Evolutionary conservation across 495 filamentous ascomycete genomes (phyloP).

Genomic region (Astrothelium macrocarpum): DNA sequence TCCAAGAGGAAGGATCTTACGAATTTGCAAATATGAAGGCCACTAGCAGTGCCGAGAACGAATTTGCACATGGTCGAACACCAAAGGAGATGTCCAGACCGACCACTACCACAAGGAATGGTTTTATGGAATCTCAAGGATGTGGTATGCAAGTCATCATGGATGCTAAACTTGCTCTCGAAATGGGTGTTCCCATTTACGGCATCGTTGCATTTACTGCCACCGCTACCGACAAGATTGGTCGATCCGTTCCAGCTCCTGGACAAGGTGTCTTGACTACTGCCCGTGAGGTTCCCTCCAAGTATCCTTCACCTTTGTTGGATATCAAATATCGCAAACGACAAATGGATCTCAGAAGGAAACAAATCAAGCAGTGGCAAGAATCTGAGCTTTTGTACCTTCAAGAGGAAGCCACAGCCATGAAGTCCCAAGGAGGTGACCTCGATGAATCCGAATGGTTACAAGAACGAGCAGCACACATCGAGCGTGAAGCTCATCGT

Average conservation of each 20-base stretch:
- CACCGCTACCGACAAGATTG: slow-evolving; percentile 99
- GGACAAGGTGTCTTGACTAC: slow-evolving; percentile 97
- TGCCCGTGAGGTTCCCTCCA: slow-evolving; percentile 78
- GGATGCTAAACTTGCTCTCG: slow-evolving; percentile 87
- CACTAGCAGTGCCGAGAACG: slow-evolving; percentile 92
- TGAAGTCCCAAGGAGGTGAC: slow-evolving; percentile 64
- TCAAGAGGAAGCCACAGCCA: slow-evolving; percentile 80
- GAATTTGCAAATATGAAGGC: slow-evolving; percentile 99
- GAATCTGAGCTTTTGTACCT: slow-evolving; percentile 89
- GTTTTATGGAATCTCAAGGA: slow-evolving; percentile 99
- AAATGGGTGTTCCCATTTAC: slow-evolving; percentile 98
- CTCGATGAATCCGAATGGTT: slow-evolving; percentile 79
- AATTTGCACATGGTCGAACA: slow-evolving; percentile 89
- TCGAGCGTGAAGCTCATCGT: slow-evolving; percentile 76
- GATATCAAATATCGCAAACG: slow-evolving; percentile 95
- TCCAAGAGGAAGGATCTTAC: slow-evolving; percentile 97
- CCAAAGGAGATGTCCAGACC: slow-evolving; percentile 96
- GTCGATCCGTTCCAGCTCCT: slow-evolving; percentile 90
- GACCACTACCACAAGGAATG: slow-evolving; percentile 89
- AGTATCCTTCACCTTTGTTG: slow-evolving; percentile 87
- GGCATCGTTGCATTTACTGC: slow-evolving; percentile 89
- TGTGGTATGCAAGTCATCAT: slow-evolving; percentile 98
- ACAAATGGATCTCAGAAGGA: slow-evolving; percentile 84
- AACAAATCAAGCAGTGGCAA: slow-evolving; percentile 90
- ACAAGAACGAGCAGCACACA: slow-evolving; percentile 73